Percentiles rank a stretch among this genome's conserved stretches.
Conservation (phyloP, 345 rosid species). For the Hibiscus syriacus region DNA sequence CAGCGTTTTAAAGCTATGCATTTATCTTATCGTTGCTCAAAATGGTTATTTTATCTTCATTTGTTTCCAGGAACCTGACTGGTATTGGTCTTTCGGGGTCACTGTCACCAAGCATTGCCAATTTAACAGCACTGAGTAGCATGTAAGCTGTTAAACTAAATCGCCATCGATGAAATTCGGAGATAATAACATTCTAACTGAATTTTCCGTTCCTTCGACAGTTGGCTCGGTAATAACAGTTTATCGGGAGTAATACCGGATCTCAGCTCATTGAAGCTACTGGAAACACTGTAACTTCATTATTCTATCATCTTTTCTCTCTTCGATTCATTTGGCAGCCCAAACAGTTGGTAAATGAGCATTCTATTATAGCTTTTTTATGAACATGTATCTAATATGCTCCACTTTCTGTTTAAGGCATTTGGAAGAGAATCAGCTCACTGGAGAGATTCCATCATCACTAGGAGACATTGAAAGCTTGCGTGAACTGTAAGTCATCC, state of each 20-base stretch:
- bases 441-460: slow-evolving; percentile 57
- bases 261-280: slow-evolving; percentile 45
- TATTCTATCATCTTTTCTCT: slow-evolving; percentile 3
- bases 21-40: neutral
- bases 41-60: slow-evolving; percentile 5
- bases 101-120: slow-evolving; percentile 45
- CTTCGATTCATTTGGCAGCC: neutral
- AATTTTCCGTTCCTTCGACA: slow-evolving; percentile 24
- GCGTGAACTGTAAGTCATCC: slow-evolving; percentile 62
- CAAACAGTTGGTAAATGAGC: neutral
- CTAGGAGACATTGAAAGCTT: slow-evolving; percentile 44
- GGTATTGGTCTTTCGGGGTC: slow-evolving; percentile 64
- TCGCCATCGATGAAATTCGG: neutral
- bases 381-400: slow-evolving; percentile 6
- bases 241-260: slow-evolving; percentile 69
- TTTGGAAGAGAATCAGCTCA: slow-evolving; percentile 63
- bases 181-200: slow-evolving; percentile 9
- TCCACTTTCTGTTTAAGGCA: slow-evolving; percentile 41
- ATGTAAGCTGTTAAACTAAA: slow-evolving; percentile 46
- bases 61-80: slow-evolving; percentile 61
- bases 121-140: slow-evolving; percentile 61
- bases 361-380: neutral
- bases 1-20: neutral
- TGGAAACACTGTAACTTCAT: slow-evolving; percentile 51
- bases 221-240: slow-evolving; percentile 69